Percentiles rank a stretch among this genome's conserved stretches.
phyloP scores from a whole-genome alignment of 2,329 filamentous ascomycete genomes.

The Tricladium varicosporioides region DNA sequence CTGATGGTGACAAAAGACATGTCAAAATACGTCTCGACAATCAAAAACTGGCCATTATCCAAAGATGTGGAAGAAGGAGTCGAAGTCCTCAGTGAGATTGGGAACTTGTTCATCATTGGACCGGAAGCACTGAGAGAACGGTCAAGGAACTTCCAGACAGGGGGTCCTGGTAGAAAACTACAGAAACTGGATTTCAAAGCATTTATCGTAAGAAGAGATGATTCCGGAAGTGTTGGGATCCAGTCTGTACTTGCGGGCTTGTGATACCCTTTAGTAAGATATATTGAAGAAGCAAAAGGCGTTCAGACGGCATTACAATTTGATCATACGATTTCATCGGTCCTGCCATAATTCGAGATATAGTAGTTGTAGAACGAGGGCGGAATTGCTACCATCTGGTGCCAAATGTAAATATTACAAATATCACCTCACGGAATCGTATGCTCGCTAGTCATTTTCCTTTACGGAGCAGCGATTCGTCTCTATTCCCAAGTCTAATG shows the following conservation, averaged over 20 bases:
- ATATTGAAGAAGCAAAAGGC: background rate
- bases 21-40: constrained; percentile 83
- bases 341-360: background rate
- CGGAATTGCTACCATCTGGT: too few relatives aligned
- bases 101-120: constrained; percentile 92
- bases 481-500: constrained; percentile 9
- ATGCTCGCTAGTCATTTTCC: background rate
- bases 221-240: constrained; percentile 76
- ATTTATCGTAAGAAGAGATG: constrained; percentile 83
- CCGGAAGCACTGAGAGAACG: constrained; percentile 73
- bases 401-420: background rate
- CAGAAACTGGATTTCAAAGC: constrained; percentile 72
- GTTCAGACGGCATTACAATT: background rate
- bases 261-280: constrained; percentile 23
- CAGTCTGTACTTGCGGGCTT: constrained; percentile 70
- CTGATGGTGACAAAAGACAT: constrained; percentile 97
- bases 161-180: constrained; percentile 50
- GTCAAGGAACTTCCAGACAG: constrained; percentile 53
- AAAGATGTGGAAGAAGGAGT: constrained; percentile 68
- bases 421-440: background rate
- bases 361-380: too few relatives aligned
- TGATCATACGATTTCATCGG: background rate
- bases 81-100: constrained; percentile 89
- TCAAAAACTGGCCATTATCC: constrained; percentile 77
- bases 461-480: constrained; percentile 26